Percentiles rank a stretch among this genome's conserved stretches.
phyloP scores from a whole-genome alignment of 192 early-diverging fungal genomes.

The Chytriomyces hyalinus region DNA sequence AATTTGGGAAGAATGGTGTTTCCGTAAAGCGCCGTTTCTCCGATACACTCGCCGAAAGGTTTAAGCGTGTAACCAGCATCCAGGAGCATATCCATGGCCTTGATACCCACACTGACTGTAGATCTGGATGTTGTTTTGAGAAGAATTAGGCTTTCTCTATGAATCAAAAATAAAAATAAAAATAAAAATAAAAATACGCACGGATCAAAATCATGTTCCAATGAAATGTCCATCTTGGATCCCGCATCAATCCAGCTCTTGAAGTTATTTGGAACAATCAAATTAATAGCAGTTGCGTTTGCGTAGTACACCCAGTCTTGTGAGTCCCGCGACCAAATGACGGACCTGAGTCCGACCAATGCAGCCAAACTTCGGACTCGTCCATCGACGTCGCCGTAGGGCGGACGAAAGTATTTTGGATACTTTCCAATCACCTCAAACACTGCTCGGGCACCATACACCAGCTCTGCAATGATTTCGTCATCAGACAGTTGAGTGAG shows the following conservation, averaged over 20 bases:
- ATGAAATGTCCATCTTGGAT: not conserved
- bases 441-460: conserved; percentile 35
- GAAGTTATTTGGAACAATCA: not conserved
- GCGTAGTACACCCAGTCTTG: conserved; percentile 33
- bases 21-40: not conserved
- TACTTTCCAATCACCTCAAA: conserved; percentile 49
- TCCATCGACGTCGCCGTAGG: conserved; percentile 68
- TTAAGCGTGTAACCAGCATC: not conserved
- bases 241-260: not conserved
- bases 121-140: not conserved
- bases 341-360: conserved; percentile 51
- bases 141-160: not conserved
- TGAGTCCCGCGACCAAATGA: conserved; percentile 48
- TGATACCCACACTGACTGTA: not conserved
- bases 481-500: conserved; percentile 46
- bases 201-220: not conserved
- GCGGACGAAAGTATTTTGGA: conserved; percentile 63
- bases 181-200: not conserved
- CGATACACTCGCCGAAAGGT: not conserved
- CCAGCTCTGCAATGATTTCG: conserved; percentile 39
- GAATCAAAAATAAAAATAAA: conserved; percentile 5
- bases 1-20: not conserved
- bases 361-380: conserved; percentile 60
- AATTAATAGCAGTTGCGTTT: not conserved
- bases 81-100: not conserved